Conservation (phyloP, 1,139 yeast genomes). For the Protomyces gravidus region DNA sequence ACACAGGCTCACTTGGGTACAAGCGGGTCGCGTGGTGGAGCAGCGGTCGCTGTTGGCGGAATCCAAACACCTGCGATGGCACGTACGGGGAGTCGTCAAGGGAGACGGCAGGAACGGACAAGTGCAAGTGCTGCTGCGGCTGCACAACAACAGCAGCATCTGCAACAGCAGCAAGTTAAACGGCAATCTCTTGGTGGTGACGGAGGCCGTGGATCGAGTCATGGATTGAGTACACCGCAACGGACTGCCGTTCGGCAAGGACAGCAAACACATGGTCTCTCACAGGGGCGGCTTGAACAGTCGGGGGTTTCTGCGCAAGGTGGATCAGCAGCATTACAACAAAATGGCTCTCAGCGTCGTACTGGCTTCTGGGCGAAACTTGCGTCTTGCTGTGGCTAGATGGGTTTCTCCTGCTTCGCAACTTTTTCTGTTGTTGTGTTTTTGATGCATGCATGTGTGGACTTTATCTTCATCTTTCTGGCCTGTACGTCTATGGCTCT, state of each 20-base stretch:
- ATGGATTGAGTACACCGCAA: not conserved
- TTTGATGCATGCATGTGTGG: too few relatives aligned
- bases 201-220: not conserved
- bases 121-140: not conserved
- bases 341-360: not conserved
- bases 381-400: not conserved
- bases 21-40: not conserved
- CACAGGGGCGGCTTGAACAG: not conserved
- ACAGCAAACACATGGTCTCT: not conserved
- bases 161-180: not conserved
- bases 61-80: not conserved
- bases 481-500: too few relatives aligned
- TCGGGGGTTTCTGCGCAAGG: not conserved
- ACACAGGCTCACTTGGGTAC: conserved; percentile 21
- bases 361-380: not conserved
- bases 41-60: not conserved
- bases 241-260: not conserved
- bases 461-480: too few relatives aligned
- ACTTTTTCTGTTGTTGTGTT: too few relatives aligned
- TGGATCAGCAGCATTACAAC: not conserved
- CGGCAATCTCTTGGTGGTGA: not conserved
- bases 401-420: too few relatives aligned
- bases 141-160: not conserved
- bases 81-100: not conserved
- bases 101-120: not conserved